Percentiles rank a stretch among this genome's conserved stretches.
Conservation (phyloP, 768 basidiomycete genomes). For the Xerocomellus dryophilus region DNA sequence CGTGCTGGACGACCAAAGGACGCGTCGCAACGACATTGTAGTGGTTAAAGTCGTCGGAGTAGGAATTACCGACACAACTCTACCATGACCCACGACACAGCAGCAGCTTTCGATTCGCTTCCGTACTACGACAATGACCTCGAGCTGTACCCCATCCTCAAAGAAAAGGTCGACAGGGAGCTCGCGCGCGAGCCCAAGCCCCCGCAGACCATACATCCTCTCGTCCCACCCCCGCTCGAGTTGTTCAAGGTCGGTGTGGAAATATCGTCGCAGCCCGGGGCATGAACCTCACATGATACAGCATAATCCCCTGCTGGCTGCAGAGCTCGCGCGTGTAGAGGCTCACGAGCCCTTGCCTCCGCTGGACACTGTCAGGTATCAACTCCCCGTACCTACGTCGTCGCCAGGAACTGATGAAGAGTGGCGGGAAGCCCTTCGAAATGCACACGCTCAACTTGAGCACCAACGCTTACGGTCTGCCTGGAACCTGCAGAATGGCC, state of each 20-base stretch:
- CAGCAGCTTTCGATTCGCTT: constrained; percentile 70
- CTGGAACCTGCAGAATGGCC: not conserved
- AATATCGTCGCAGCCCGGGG: not conserved
- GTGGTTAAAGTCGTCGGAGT: constrained; percentile 24
- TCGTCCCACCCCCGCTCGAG: constrained; percentile 60
- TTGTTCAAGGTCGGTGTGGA: constrained; percentile 61
- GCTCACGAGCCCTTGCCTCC: constrained; percentile 60
- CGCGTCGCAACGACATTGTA: constrained; percentile 44
- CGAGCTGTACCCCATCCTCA: constrained; percentile 66
- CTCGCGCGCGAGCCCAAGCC: constrained; percentile 67
- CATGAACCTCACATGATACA: constrained; percentile 25
- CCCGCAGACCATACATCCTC: constrained; percentile 61
- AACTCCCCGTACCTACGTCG: constrained; percentile 64
- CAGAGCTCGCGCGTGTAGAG: constrained; percentile 74
- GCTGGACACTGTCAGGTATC: constrained; percentile 71
- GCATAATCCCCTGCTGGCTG: constrained; percentile 67
- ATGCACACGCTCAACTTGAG: constrained; percentile 80
- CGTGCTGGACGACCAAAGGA: constrained; percentile 32
- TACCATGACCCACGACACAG: constrained; percentile 28
- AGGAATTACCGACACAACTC: constrained; percentile 18
- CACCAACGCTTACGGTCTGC: constrained; percentile 77
- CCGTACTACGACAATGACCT: constrained; percentile 96
- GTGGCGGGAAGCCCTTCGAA: constrained; percentile 71
- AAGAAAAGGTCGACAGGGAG: constrained; percentile 74
- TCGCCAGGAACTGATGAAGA: constrained; percentile 66